phyloP scores from a whole-genome alignment of 768 basidiomycete species.

The Russula virescens region DNA sequence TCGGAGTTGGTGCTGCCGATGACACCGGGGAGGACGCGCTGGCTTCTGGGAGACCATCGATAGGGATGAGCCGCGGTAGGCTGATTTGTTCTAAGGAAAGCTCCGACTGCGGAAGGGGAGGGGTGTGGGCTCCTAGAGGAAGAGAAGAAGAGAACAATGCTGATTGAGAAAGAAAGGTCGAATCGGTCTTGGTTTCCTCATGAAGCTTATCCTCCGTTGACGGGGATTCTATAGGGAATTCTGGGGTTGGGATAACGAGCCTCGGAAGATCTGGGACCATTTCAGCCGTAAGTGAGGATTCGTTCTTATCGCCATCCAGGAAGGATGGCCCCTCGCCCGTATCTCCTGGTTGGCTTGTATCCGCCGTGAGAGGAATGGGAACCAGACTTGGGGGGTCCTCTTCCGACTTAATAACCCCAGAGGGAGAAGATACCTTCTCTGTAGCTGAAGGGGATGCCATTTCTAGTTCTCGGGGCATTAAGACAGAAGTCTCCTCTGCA shows the following conservation, averaged over 20 bases:
- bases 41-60: neutral
- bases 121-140: neutral
- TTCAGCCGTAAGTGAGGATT: neutral
- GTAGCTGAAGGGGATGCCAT: neutral
- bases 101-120: neutral
- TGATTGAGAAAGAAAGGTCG: neutral
- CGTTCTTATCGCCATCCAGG: neutral
- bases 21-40: constrained; percentile 18
- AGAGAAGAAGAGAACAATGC: neutral
- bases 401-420: neutral
- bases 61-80: neutral
- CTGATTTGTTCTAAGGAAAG: constrained; percentile 5
- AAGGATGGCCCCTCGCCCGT: neutral
- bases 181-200: neutral
- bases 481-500: neutral
- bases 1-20: constrained; percentile 13
- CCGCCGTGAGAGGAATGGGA: neutral
- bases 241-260: constrained; percentile 1
- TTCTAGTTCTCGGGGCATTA: neutral
- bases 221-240: neutral
- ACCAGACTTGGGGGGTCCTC: neutral
- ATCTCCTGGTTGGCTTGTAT: neutral
- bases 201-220: neutral
- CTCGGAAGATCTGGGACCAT: neutral
- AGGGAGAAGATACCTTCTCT: neutral